Evolutionary conservation across 768 basidiomycete species (phyloP), one percentile per base, ranked within the genome.

Genomic region (Lactarius sanguifluus): DNA sequence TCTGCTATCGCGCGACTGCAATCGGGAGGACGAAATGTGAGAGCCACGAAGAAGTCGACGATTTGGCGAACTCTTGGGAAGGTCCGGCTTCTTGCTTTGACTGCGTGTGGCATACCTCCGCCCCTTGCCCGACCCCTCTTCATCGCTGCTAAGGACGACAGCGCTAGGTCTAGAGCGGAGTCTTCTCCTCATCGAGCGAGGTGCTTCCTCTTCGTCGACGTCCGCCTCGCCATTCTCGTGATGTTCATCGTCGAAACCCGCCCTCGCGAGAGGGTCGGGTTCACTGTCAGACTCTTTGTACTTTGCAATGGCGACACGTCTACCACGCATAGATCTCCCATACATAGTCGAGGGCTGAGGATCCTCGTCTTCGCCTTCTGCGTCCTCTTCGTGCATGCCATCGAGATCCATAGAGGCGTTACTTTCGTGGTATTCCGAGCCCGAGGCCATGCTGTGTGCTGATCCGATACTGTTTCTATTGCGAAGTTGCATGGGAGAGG

Each of bases 101-200:
- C 71, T 79, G 9, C 85, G 81, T 12, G 77, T 82, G 16, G 72
- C 54, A 67, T 82, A 79, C 9, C 81, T 76, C 9, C 68, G 69
- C 15, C 70, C 70, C 9, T 47, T 64, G 38, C 64, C 65, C 2
- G 71, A 71, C 32, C 78, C 76, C 30, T 79, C 79, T 18, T 83
- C 83, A 23, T 83, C 84, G 68, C 75, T 76, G 57, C 82, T 81
- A 32, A 75, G 76, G 60, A 78, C 80, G 68, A 83, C 76, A 79
- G 65, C 38, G 67, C 32, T 57, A 16, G 61, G 30, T 55, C 59
- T 57, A 30, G 66, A 23, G 57, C 69, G 56, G 43, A 69, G 57
- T 47, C 59, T 57, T 55, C 62, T 30, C 0, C 64, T 57, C 30
- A 71, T 69, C 25, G 71, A 73, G 23, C 61, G 67, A n/a, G 66